phyloP scores from a whole-genome alignment of 129 eudicot genomes.

The Flaveria sonorensis region DNA sequence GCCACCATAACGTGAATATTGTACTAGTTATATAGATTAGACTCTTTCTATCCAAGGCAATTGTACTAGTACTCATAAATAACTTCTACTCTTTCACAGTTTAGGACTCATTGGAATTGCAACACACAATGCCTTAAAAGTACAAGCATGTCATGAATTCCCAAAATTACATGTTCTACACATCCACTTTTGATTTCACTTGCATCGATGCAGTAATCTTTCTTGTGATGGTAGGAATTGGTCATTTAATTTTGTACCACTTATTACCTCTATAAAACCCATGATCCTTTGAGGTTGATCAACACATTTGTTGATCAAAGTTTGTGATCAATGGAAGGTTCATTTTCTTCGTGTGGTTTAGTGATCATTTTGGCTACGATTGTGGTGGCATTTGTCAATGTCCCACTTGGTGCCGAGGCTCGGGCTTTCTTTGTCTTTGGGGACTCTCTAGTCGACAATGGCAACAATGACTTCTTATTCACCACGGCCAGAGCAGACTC shows the following conservation, averaged over 20 bases:
- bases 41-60: constrained; percentile 23
- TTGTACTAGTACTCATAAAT: constrained; percentile 26
- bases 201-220: constrained; percentile 22
- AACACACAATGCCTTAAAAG: constrained; percentile 35
- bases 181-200: constrained; percentile 24
- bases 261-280: constrained; percentile 21
- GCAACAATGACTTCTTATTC: constrained; percentile 62
- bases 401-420: constrained; percentile 36
- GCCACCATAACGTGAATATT: neutral
- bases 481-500: constrained; percentile 71
- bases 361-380: neutral
- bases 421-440: constrained; percentile 66
- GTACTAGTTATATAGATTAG: neutral
- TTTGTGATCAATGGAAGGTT: constrained; percentile 21
- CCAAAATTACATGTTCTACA: constrained; percentile 27
- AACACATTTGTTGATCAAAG: neutral
- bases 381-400: constrained; percentile 20
- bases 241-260: constrained; percentile 36
- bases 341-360: constrained; percentile 22
- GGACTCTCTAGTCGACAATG: constrained; percentile 70
- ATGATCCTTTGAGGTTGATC: constrained; percentile 1
- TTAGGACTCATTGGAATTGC: constrained; percentile 31
- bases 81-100: constrained; percentile 10
- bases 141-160: constrained; percentile 31
- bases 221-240: constrained; percentile 37